phyloP scores from a whole-genome alignment of 257 asterid species.

The Ajuga chamaepitys region DNA sequence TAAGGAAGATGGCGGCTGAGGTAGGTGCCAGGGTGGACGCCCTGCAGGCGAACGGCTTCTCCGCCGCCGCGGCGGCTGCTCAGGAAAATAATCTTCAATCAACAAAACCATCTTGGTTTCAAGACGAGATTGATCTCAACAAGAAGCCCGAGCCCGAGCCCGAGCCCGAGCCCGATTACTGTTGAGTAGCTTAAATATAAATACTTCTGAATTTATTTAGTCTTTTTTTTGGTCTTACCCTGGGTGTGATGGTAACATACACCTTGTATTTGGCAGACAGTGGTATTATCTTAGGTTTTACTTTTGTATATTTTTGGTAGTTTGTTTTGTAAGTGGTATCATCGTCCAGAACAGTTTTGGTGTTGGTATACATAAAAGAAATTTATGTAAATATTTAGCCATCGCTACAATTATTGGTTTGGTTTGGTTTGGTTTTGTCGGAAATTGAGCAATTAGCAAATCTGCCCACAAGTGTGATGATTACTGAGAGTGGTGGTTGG shows the following conservation, averaged over 20 bases:
- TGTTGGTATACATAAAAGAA: not conserved
- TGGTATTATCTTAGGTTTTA: slow-evolving; percentile 5
- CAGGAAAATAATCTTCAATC: slow-evolving; percentile 11
- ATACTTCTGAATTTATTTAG: not conserved
- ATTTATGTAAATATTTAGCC: slow-evolving; percentile 13
- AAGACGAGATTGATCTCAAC: slow-evolving; percentile 51
- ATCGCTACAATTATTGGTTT: too few species aligned
- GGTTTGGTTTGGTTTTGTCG: too few species aligned
- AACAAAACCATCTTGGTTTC: slow-evolving; percentile 42
- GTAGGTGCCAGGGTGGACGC: slow-evolving; percentile 88
- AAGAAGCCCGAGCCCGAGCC: slow-evolving; percentile 38
- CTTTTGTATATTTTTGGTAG: slow-evolving; percentile 8
- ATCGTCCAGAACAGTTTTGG: slow-evolving; percentile 16
- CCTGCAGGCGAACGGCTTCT: slow-evolving; percentile 25
- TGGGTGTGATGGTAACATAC: slow-evolving; percentile 22
- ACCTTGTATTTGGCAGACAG: slow-evolving; percentile 14
- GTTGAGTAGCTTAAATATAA: slow-evolving; percentile 6
- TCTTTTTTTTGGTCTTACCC: not conserved
- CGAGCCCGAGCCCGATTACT: slow-evolving; percentile 15
- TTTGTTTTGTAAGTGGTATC: not conserved
- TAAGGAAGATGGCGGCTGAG: slow-evolving; percentile 71
- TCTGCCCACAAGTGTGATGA: too few species aligned
- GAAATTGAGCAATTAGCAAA: too few species aligned
- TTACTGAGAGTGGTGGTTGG: too few species aligned
- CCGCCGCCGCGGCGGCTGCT: not conserved